These are phyloP conservation scores for Dissophora globulifera DNA, from an alignment of 192 early-diverging fungal species.

Conservation along the genomic window DNA sequence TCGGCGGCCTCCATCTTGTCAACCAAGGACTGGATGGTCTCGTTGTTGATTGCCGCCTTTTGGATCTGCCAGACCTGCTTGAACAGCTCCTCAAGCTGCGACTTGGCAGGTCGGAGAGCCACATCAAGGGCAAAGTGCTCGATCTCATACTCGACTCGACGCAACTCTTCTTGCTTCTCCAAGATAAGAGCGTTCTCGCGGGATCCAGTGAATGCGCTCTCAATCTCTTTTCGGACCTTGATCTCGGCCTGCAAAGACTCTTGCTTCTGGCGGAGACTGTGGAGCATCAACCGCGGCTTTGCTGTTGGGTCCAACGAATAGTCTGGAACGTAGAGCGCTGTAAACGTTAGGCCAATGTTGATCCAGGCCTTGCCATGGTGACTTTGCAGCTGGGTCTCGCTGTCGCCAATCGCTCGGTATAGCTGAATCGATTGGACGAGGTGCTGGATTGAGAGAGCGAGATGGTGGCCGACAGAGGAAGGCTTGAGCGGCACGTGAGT, in stretches of 20 bases:
- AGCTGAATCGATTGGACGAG: constrained; percentile 20
- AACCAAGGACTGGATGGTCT: constrained; percentile 57
- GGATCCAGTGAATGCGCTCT: constrained; percentile 72
- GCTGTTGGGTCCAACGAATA: constrained; percentile 88
- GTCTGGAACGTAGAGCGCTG: constrained; percentile 79
- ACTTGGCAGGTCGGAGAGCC: constrained; percentile 70
- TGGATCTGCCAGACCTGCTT: constrained; percentile 68
- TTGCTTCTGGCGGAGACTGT: constrained; percentile 69
- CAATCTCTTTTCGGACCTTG: constrained; percentile 64
- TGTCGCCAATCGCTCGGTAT: constrained; percentile 25
- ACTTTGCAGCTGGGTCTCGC: constrained; percentile 21
- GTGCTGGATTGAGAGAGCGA: constrained; percentile 22
- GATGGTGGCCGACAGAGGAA: constrained; percentile 33
- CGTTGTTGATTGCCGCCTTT: constrained; percentile 61
- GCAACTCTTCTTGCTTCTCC: constrained; percentile 35
- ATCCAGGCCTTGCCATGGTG: constrained; percentile 69
- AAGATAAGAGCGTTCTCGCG: constrained; percentile 54
- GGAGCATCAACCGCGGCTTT: constrained; percentile 71
- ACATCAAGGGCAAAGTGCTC: constrained; percentile 57
- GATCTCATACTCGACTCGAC: constrained; percentile 48
- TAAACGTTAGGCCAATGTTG: constrained; percentile 65
- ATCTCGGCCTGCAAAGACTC: constrained; percentile 63
- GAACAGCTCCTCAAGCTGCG: constrained; percentile 73
- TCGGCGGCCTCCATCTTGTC: constrained; percentile 53
- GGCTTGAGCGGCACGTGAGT: constrained; percentile 24